Evolutionary conservation across 1,139 yeast species (phyloP), one percentile per base, ranked within the genome.

Genomic region (Candida buenavistaensis): DNA sequence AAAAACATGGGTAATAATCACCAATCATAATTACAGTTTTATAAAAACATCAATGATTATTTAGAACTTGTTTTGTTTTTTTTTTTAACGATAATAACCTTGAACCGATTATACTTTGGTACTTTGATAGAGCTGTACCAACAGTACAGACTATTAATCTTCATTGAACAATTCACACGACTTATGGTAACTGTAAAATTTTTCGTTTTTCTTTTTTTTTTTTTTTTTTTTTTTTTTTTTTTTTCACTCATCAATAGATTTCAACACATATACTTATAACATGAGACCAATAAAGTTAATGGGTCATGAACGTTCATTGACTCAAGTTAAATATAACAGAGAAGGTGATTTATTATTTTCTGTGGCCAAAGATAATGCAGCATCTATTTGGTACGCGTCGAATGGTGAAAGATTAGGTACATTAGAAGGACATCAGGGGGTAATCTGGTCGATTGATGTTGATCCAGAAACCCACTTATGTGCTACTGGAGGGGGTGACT

Each of bases 351-450:
- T 94, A 50, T 75, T 94, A 44, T 85, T 94, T 61, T 82, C 97
- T 8, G 92, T 88, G 28, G 90, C 97, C 51, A 89, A 94, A 64
- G 98, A 90, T 75, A 78, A 78, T 52, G 59, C 71, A 32, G 94
- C 92, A n/a, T 82, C 89, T 38, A 84, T 90, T 44, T 94, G 97
- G 97, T 92, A 78, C 63, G 79, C 97, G 17, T 83, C 86, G 47
- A 92, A 90, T 59, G 99, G 99, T 51, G 98, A 94, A 67, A 80
- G 98, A 64, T 67, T 94, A 43, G 99, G 98, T 35, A 92, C 99
- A 40, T 78, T 88, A 49, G 80, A 78, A 43, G 76, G 76, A 31
- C 98, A 92, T 61, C 75, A 75, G 45, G 98, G 98, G 80, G 87
- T 97, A 43, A 83, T 92, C 54, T 89, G 95, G 95, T 82, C 96